Evolutionary conservation across 345 rosid genomes (phyloP), one percentile per base, ranked within the genome.

Genomic region (Boechera retrofracta): DNA sequence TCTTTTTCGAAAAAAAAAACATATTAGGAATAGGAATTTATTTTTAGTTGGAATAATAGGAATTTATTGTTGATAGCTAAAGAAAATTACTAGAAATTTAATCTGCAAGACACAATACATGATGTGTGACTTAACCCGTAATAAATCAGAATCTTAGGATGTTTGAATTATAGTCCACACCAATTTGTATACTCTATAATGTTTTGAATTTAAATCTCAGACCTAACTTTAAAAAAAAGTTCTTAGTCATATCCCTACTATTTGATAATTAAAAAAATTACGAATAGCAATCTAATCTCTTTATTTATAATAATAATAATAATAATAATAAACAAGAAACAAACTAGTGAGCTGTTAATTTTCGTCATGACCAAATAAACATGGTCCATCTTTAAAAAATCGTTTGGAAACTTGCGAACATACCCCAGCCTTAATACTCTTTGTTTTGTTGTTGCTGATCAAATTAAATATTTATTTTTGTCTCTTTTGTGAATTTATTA

Each of bases 361-460:
- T 10, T 52, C 12, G 8, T 54, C 16, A 44, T 31, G 35, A 57
- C 13, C 33, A 66, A 65, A 65, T 45, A 44, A 66, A 35, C 41
- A 45, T 57, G 78, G 67, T 57, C 72, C 64, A 21, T 31, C 33
- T 45, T 24, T 0, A 35, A 12, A 57, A 0, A 18, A 29, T 48
- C 11, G 16, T 29, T 75, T 49, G 68, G 67, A 67, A 58, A 67
- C 60, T 60, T 36, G 53, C 10, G 18, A 69, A 47, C 29, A 41
- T 16, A n/a, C 54, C 29, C 31, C 64, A 16, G 64, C 67, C 39
- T 48, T 67, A 36, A 75, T 31, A 41, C 13, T 16, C 47, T 76
- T 68, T 76, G 69, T 76, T 76, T 68, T 68, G 3, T 75, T 75
- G 36, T 39, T 76, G 69, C 68, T 76, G 35, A 69, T 54, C 45